phyloP scores from a whole-genome alignment of 2,329 filamentous ascomycete species.

The Emericellopsis atlantica region DNA sequence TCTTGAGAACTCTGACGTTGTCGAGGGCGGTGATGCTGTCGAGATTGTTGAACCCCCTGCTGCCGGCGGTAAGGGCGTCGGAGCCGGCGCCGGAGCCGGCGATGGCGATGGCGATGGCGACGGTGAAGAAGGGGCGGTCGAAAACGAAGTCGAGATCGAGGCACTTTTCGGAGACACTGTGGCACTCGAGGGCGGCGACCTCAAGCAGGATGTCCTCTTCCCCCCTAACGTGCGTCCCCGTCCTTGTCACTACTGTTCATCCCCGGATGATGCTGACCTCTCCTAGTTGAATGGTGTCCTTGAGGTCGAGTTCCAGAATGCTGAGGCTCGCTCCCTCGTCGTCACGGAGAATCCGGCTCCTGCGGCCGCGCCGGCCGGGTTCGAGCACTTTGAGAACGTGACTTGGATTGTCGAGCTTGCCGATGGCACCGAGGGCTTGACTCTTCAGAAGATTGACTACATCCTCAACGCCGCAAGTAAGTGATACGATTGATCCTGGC shows the following conservation, averaged over 20 bases:
- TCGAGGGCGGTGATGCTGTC: no score
- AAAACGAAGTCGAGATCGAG: constrained; percentile 16
- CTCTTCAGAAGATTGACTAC: constrained; percentile 25
- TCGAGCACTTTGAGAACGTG: constrained; percentile 20
- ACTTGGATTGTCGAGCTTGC: constrained; percentile 20
- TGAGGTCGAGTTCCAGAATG: constrained; percentile 25
- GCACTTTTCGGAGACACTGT: constrained; percentile 15
- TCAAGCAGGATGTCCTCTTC: constrained; percentile 19
- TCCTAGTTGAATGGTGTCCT: constrained; percentile 16
- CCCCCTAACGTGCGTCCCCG: constrained; percentile 16
- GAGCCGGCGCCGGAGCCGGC: background rate
- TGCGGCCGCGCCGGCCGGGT: constrained; percentile 19
- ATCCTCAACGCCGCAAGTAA: constrained; percentile 20
- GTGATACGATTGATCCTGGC: constrained; percentile 3
- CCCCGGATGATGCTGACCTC: background rate
- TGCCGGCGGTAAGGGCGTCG: background rate
- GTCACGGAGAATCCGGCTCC: constrained; percentile 23
- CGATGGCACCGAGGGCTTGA: constrained; percentile 16
- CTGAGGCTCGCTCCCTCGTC: constrained; percentile 16
- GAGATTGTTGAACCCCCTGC: no score
- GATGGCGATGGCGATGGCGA: background rate
- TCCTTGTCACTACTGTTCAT: background rate
- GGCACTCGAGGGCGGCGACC: constrained; percentile 14
- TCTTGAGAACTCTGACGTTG: no score
- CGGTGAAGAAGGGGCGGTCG: constrained; percentile 4